These are phyloP conservation scores for Suillus discolor DNA, from an alignment of 768 basidiomycete genomes.

Conservation along the genomic window DNA sequence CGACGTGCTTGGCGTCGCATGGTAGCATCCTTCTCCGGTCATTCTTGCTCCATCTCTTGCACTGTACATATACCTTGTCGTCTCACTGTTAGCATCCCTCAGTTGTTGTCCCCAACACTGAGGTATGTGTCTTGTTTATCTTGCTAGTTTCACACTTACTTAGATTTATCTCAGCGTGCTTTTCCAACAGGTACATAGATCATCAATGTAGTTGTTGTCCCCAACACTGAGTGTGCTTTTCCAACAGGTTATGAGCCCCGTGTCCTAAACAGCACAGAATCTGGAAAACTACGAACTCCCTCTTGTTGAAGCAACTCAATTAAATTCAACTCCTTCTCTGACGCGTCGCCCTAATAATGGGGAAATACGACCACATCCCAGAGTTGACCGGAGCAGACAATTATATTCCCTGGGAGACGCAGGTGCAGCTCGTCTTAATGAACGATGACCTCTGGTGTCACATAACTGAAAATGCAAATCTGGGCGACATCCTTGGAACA, in stretches of 20 bases:
- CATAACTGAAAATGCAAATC: constrained; percentile 1
- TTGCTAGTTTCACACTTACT: too few relatives aligned
- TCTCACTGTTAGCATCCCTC: too few relatives aligned
- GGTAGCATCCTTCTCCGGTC: too few relatives aligned
- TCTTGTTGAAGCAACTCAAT: background rate
- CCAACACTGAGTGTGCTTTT: background rate
- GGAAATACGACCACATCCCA: constrained; percentile 18
- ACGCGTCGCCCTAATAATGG: background rate
- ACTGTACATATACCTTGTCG: too few relatives aligned
- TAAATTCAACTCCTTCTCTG: background rate
- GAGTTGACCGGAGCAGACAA: constrained; percentile 3
- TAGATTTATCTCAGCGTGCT: too few relatives aligned
- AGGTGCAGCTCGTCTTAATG: constrained; percentile 2
- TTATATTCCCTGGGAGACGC: constrained; percentile 2
- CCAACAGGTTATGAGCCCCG: constrained; percentile 3
- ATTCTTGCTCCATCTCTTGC: too few relatives aligned
- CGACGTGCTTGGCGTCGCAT: too few relatives aligned
- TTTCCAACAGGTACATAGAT: too few relatives aligned
- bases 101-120: too few relatives aligned
- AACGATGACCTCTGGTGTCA: constrained; percentile 10
- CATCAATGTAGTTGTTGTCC: too few relatives aligned
- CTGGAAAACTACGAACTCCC: background rate
- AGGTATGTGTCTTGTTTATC: too few relatives aligned
- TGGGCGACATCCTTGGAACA: background rate
- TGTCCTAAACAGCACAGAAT: background rate